Base-by-base conservation (phyloP, 2,329 filamentous ascomycete species). In the Aureobasidium subglaciale region DNA sequence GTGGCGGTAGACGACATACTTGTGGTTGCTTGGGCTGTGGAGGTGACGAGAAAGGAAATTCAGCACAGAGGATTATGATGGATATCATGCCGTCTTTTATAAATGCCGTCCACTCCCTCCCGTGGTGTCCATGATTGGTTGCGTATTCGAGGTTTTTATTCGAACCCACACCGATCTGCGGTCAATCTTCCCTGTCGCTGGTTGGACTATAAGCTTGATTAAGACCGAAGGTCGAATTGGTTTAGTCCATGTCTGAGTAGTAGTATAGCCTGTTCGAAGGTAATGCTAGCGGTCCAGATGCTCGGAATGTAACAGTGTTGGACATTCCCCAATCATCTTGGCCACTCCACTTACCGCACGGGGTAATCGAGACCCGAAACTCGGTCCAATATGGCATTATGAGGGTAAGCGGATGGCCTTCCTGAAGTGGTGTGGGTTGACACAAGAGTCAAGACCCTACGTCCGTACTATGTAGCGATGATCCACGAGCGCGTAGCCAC, bases 311-410 rank as follows among this genome's bases (percentile, higher is more conserved):
- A 20, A 37, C 34, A 50, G n/a, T 5, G 16, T 38, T 40, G 3
- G 22, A 4, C 25, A n/a, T 5, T 20, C 32, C 46, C 46, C 46
- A 34, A 34, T 48, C 24, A 5, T 38, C 46, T 38, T 50, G 34
- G 34, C 29, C 32, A 16, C 29, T 50, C 46, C 32, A 50, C 34
- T 50, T 40, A 29, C 24, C 24, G 46, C 18, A n/a, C 20, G 18
- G 20, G 9, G 37, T 20, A 41, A 32, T 22, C 13, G 7, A 50
- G 46, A 50, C 35, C 32, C 34, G 34, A 32, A 22, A 50, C 46
- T 40, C 46, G 46, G 46, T 50, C 45, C 45, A 49, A 49, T 49
- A 49, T 49, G 45, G 45, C 32, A 34, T 50, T 50, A 22, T 50
- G 13, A 8, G 27, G 22, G 1, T n/a, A 11, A n/a, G 15, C 46